Percentiles rank a stretch among this genome's conserved stretches.
Evolutionary conservation across 305 asterid species (phyloP).

Genomic region (Striga hermonthica): DNA sequence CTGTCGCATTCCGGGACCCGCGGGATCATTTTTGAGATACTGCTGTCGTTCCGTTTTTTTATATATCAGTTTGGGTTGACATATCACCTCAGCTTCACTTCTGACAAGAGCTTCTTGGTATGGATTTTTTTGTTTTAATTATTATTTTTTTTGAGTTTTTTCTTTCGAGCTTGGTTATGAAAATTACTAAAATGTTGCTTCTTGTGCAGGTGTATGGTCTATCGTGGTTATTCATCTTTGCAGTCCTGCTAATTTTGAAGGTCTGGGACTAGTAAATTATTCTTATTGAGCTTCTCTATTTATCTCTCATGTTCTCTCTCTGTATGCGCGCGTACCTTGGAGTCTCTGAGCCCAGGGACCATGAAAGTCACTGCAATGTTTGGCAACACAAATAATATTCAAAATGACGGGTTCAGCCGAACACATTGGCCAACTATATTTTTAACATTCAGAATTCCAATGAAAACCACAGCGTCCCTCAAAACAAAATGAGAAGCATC

Average conservation of each 20-base stretch:
- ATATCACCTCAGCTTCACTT: conserved; percentile 80
- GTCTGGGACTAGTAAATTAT: conserved; percentile 39
- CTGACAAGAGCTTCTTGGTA: conserved; percentile 60
- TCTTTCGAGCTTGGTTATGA: conserved; percentile 8
- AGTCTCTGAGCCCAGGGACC: neutral
- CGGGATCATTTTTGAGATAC: conserved; percentile 71
- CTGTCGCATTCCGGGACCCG: conserved; percentile 69
- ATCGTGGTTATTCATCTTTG: conserved; percentile 82
- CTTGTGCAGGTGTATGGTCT: conserved; percentile 67
- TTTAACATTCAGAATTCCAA: too few relatives aligned
- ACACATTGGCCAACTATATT: too few relatives aligned
- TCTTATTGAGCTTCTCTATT: neutral
- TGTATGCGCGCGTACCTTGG: too few relatives aligned
- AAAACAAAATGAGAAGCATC: neutral
- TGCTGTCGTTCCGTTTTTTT: conserved; percentile 82
- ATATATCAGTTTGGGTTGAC: conserved; percentile 84
- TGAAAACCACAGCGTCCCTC: too few relatives aligned
- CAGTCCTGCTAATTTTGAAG: conserved; percentile 66
- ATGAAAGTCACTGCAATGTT: too few relatives aligned
- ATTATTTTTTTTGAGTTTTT: neutral
- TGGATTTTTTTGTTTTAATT: conserved; percentile 16
- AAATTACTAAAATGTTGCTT: conserved; percentile 23
- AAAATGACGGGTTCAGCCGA: too few relatives aligned
- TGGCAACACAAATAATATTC: too few relatives aligned
- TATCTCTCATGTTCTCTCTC: neutral